These are phyloP conservation scores for Silene uniflora DNA, from an alignment of 148 eudicot species.

Conservation along the genomic window DNA sequence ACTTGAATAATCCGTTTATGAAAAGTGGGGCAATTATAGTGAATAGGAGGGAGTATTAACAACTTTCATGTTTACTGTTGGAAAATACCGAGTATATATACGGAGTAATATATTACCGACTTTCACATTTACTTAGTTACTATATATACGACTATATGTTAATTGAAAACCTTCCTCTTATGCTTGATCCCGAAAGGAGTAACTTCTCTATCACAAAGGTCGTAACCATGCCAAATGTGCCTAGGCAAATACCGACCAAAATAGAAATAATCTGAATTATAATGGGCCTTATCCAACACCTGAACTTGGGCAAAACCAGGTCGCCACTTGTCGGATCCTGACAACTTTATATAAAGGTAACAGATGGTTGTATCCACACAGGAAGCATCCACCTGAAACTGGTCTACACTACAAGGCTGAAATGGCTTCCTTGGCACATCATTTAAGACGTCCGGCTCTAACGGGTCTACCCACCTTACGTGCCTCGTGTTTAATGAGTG, in stretches of 20 bases:
- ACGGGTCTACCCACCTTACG: conserved; percentile 43
- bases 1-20: no score
- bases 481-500: conserved; percentile 43
- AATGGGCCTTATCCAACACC: conserved; percentile 30
- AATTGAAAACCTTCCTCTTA: conserved; percentile 39
- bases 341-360: conserved; percentile 46
- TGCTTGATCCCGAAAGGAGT: conserved; percentile 50
- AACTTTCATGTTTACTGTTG: no score
- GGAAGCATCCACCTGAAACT: conserved; percentile 39
- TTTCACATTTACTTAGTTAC: no score
- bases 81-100: no score
- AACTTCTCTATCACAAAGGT: conserved; percentile 45
- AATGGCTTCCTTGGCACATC: conserved; percentile 55
- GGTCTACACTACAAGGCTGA: conserved; percentile 56
- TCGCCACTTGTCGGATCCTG: conserved; percentile 55
- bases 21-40: no score
- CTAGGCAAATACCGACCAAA: conserved; percentile 37
- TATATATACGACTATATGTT: background rate
- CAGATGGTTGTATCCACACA: conserved; percentile 51
- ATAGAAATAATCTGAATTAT: conserved; percentile 39
- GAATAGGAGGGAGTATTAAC: no score
- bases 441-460: conserved; percentile 43
- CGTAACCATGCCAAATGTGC: conserved; percentile 54
- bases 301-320: conserved; percentile 56
- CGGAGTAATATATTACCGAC: no score